These are phyloP conservation scores for Jatropha multifida DNA, from an alignment of 441 rosid species.

Conservation along the genomic window DNA sequence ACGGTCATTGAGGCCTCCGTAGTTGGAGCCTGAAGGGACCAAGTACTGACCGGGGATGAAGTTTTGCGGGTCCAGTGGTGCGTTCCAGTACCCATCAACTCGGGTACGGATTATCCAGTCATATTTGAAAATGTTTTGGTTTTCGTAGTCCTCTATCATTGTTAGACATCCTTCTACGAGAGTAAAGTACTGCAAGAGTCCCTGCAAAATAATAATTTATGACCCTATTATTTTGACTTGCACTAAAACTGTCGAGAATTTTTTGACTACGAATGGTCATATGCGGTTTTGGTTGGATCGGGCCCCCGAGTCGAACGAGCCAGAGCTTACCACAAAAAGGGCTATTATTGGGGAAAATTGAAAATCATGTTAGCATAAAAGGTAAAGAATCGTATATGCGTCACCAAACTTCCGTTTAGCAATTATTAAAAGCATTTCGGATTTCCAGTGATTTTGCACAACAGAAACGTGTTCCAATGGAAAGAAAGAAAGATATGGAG, in stretches of 20 bases:
- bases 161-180: slow-evolving; percentile 82
- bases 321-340: not conserved
- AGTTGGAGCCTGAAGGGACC: slow-evolving; percentile 85
- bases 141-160: slow-evolving; percentile 64
- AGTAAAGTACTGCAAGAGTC: slow-evolving; percentile 77
- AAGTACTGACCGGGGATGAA: slow-evolving; percentile 62
- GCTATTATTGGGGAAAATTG: not conserved
- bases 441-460: no score
- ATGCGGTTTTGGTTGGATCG: not conserved
- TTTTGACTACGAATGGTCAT: not conserved
- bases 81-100: slow-evolving; percentile 86
- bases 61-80: slow-evolving; percentile 54
- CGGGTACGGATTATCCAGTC: slow-evolving; percentile 94
- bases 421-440: no score
- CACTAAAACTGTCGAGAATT: not conserved
- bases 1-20: slow-evolving; percentile 92
- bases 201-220: slow-evolving; percentile 38
- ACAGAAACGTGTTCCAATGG: no score
- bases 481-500: not conserved
- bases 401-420: no score
- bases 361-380: not conserved
- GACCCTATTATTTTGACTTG: not conserved
- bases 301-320: not conserved
- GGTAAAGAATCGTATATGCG: no score
- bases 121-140: slow-evolving; percentile 50